A percentile compares a stretch with the other conserved stretches of the same genome.
Conservation (phyloP, 2,329 filamentous ascomycete genomes). For the Karstenula rhodostoma region DNA sequence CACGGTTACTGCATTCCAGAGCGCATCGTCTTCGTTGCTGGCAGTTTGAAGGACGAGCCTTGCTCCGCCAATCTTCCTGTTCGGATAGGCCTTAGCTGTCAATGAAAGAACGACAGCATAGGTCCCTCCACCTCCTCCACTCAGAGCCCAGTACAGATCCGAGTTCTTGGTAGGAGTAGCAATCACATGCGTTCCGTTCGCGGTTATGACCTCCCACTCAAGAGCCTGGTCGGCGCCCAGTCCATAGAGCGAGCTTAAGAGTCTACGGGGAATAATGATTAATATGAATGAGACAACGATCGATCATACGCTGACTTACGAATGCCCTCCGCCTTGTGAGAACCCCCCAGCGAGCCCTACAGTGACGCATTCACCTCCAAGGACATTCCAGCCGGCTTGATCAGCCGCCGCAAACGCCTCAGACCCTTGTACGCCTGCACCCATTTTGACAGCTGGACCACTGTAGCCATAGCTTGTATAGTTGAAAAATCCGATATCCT, state of each 20-base stretch:
- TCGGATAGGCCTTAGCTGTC: too few species aligned
- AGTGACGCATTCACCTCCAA: constrained; percentile 52
- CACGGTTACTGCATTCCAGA: too few species aligned
- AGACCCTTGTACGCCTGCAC: constrained; percentile 43
- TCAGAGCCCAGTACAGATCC: constrained; percentile 49
- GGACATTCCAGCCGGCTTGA: constrained; percentile 36
- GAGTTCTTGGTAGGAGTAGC: constrained; percentile 43
- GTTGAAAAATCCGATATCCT: constrained; percentile 39
- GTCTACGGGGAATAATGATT: constrained; percentile 62
- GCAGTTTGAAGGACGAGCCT: too few species aligned
- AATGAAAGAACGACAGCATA: constrained; percentile 48
- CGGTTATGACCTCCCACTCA: constrained; percentile 46
- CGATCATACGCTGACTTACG: too few species aligned
- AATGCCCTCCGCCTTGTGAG: constrained; percentile 61
- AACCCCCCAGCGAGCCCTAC: constrained; percentile 60
- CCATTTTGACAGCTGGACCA: constrained; percentile 41
- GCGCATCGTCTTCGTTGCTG: too few species aligned
- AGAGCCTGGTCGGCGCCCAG: constrained; percentile 48
- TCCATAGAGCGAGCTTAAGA: constrained; percentile 54
- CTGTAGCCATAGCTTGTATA: constrained; percentile 36
- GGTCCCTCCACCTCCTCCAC: constrained; percentile 48
- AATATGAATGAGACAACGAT: too few species aligned
- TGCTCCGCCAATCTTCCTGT: too few species aligned
- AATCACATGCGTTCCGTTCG: constrained; percentile 35
- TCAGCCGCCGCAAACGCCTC: constrained; percentile 41